phyloP scores from a whole-genome alignment of 345 rosid species.

The Syzygium aromaticum region DNA sequence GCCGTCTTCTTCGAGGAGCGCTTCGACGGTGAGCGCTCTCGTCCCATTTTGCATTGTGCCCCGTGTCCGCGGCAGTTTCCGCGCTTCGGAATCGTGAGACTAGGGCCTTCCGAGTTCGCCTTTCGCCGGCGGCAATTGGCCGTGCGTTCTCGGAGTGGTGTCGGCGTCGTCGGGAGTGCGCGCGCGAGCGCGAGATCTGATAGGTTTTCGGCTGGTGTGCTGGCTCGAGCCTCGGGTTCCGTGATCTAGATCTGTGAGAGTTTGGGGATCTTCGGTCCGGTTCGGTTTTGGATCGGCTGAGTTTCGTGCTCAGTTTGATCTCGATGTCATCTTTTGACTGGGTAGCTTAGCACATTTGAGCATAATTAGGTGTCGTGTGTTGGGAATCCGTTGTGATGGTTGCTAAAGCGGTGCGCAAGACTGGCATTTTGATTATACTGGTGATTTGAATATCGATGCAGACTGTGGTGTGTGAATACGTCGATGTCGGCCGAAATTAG shows the following conservation, averaged over 20 bases:
- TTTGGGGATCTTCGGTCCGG: not conserved
- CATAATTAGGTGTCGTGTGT: not conserved
- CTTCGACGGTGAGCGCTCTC: conserved; percentile 48
- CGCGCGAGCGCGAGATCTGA: not conserved
- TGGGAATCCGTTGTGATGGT: not conserved
- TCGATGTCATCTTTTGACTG: not conserved
- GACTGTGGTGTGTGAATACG: not conserved
- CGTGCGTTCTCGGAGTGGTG: not conserved
- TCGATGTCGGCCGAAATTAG: not conserved
- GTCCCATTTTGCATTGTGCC: not conserved
- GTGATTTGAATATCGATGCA: not conserved
- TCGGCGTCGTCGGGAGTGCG: not conserved
- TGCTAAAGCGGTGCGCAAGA: not conserved
- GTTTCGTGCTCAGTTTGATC: not conserved
- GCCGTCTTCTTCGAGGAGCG: conserved; percentile 85
- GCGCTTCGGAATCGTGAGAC: not conserved
- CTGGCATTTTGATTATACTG: not conserved
- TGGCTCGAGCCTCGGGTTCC: not conserved
- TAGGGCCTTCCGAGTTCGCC: not conserved
- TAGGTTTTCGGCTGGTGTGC: not conserved
- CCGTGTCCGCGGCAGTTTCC: not conserved
- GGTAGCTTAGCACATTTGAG: not conserved
- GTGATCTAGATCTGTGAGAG: not conserved
- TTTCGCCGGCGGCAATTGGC: not conserved
- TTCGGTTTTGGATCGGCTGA: not conserved